Base-by-base conservation (phyloP, 768 basidiomycete species). In the Lactarius tabidus region DNA sequence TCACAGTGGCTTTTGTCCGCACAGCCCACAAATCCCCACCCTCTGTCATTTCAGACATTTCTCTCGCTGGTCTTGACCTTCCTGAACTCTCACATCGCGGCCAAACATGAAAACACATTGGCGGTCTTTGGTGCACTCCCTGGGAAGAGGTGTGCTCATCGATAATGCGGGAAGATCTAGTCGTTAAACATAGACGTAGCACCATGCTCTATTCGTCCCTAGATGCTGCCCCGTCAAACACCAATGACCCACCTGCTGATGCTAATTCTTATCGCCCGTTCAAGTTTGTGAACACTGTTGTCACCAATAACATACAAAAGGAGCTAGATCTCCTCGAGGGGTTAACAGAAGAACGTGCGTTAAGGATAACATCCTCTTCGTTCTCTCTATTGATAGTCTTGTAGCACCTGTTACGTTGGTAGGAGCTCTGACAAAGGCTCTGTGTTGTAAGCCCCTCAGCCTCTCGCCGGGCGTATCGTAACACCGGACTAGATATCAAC, bases 51-150 rank as follows among this genome's bases (percentile, higher is more conserved):
- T 52, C 77, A 83, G 23, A 70, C 82, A 1, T 97, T 98, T 73
- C 80, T 98, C 54, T 85, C 91, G 3, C 91, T 94, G 71, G 79
- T 97, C 31, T 83, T 98, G 63, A 88, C 91, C 35, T 96, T 98
- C 72, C 79, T 96, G 72, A 98, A 99, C 72, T 85, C 94, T 3
- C 95, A 98, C 77, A 83, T 98, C 66, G 95, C 95, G 1, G 84
- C 86, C 67, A 86, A 89, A 69, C 89, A 95, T 77, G 95, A 96
- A 74, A 99, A 99, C 73, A 85, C 90, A 5, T 81, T 99, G 43
- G 91, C 94, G 7, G 90, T 98, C 62, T 96, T 93, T 73, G 96
- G 86, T 9, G 96, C 95, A 6, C 80, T 94, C 55, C 91, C 91
- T 1, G 86, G 85, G 26, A 88, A 87, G 75, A 94, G 91, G 93